Base-by-base conservation (phyloP, 805 yeast species). In the Candida chilensis region DNA sequence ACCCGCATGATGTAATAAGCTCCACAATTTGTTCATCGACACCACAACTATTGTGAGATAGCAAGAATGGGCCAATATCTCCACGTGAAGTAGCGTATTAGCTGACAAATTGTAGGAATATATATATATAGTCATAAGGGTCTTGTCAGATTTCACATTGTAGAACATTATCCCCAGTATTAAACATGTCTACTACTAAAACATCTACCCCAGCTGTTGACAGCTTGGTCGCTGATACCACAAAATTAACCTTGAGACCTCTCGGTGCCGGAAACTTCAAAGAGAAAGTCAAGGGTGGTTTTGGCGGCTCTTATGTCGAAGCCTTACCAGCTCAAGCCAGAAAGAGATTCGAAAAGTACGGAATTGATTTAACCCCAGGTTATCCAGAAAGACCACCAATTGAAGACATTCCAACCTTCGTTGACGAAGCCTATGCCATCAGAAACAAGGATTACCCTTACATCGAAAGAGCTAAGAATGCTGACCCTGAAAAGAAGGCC, bases 371-470 rank as follows among this genome's bases (percentile, higher is more conserved):
- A n/a, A 40, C 54, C 2, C 28, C 50, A 16, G 68, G 68, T 14
- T 63, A 63, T 36, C 68, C 70, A 11, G 45, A 42, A 12, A 44
- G 58, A 34, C 66, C 68, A 5, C 45, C 44, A 18, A 40, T 37
- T 32, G 37, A 47, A 2, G 36, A 47, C 27, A 46, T 61, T 24
- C 67, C 68, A 4, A 43, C 48, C 15, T 64, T 44, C 37, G 38
- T 60, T 9, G 69, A 64, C 33, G 66, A 64, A 31, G 67, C 65
- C 7, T 38, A 32, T 18, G 52, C 44, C 6, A 54, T 58, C 24
- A 54, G 67, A 38, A 45, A 52, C 32, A 48, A 53, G 35, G 57
- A 47, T 20, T 43, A 40, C 26, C 53, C 51, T 16, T 64, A 54
- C 34, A 36, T 50, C 30, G 62, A 53, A 33, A 44, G 61, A 30